phyloP scores from a whole-genome alignment of 805 yeast species.

The Kodamaea neixiangensis region DNA sequence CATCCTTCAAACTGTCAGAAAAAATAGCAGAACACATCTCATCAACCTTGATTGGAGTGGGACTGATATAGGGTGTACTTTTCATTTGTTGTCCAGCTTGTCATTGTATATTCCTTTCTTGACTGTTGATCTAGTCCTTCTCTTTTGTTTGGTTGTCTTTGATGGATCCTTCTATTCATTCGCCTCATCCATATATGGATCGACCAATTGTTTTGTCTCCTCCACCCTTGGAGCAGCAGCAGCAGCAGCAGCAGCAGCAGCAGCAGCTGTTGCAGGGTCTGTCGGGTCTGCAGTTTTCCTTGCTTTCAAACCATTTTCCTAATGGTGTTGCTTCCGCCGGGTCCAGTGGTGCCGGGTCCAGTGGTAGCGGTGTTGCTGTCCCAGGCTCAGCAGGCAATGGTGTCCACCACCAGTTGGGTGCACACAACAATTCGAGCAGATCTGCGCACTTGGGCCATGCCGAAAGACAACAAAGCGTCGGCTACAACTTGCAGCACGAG shows the following conservation, averaged over 20 bases:
- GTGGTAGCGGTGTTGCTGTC: neutral
- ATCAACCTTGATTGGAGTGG: conserved; percentile 1
- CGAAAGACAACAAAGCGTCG: conserved; percentile 44
- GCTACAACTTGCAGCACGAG: conserved; percentile 48
- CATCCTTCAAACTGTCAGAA: neutral
- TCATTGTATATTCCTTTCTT: neutral
- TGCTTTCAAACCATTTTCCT: neutral
- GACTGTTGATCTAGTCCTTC: neutral
- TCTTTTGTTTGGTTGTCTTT: neutral
- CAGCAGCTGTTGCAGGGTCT: neutral
- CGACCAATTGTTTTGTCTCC: conserved; percentile 46
- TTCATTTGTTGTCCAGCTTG: neutral
- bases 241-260: conserved; percentile 5
- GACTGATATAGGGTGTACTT: neutral
- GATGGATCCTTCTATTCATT: conserved; percentile 6
- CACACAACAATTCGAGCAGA: neutral
- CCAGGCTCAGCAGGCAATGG: neutral
- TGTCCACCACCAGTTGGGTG: neutral
- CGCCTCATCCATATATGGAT: conserved; percentile 15
- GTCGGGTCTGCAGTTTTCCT: conserved; percentile 2
- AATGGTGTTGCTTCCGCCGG: neutral
- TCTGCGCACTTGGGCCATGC: conserved; percentile 12
- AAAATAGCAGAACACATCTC: conserved; percentile 2
- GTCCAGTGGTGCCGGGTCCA: neutral
- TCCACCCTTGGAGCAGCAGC: conserved; percentile 36